phyloP scores from a whole-genome alignment of 805 yeast species.

The Grigorovia humatica region DNA sequence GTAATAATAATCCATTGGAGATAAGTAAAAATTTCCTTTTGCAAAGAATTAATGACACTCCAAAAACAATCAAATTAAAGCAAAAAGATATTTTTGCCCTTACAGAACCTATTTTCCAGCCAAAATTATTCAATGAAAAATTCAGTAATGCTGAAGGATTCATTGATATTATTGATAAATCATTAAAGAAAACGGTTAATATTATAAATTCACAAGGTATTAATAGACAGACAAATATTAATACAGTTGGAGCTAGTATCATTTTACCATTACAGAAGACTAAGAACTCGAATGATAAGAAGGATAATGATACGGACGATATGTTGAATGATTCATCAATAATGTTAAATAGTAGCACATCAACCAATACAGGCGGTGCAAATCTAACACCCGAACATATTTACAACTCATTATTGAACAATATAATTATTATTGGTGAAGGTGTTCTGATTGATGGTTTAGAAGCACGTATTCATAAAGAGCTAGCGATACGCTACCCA shows the following conservation, averaged over 20 bases:
- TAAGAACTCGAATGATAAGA: not conserved
- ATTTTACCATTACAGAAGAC: not conserved
- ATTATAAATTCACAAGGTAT: not conserved
- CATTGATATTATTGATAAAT: slow-evolving; percentile 18
- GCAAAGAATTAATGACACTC: slow-evolving; percentile 1
- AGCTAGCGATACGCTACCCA: slow-evolving; percentile 59
- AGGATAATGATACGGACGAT: not conserved
- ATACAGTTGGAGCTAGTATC: not conserved
- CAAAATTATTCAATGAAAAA: slow-evolving; percentile 11
- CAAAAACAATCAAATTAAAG: slow-evolving; percentile 16
- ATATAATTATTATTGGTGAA: slow-evolving; percentile 77
- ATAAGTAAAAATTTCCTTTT: slow-evolving; percentile 15
- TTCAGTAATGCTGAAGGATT: slow-evolving; percentile 18
- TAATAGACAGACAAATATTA: not conserved
- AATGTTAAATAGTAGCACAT: not conserved
- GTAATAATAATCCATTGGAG: slow-evolving; percentile 13
- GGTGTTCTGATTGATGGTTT: slow-evolving; percentile 71
- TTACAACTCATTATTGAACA: slow-evolving; percentile 29
- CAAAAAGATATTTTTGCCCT: slow-evolving; percentile 18
- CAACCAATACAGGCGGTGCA: not conserved
- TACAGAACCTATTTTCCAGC: slow-evolving; percentile 24
- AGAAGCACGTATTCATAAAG: slow-evolving; percentile 64
- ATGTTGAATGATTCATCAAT: not conserved
- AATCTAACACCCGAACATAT: slow-evolving; percentile 19
- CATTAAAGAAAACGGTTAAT: slow-evolving; percentile 23